Evolutionary conservation across 805 yeast species (phyloP), one percentile per base, ranked within the genome.

Genomic region (Kodamaea kaohsiungensis): DNA sequence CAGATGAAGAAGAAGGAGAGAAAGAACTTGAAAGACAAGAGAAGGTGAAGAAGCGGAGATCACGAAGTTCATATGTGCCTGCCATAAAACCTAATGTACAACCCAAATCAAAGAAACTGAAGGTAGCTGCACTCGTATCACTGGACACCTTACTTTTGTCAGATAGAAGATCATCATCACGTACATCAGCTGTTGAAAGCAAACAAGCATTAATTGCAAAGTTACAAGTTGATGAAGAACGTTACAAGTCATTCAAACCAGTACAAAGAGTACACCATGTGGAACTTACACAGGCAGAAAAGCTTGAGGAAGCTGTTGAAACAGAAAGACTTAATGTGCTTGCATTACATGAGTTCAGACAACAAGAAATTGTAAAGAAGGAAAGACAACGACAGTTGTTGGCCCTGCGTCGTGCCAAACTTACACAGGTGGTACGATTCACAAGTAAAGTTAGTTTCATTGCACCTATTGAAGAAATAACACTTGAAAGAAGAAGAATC

Each of bases 291-390:
- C 88, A 88, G 61, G 91, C 83, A 55, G 90, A 88, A 64, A 74
- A 87, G 42, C 69, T 88, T 46, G 86, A 80, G n/a, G 95, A 91
- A 66, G 98, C 99, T 0, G 75, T 85, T 46, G 88, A 86, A 61
- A 95, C 98, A 0, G 99, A 95, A 69, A 79, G 81, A 65, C 79
- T 81, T 45, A 95, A 95, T 67, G 73, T 84, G 1, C 75, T 83
- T 25, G 88, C 97, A 2, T 74, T 95, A 59, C 84, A 88, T 57
- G 77, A 81, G 62, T 95, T 89, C 65, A 83, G 87, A 61, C 96
- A 92, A 62, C 93, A 89, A 65, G 99, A 95, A 66, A 74, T 87
- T 43, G 86, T 84, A 47, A 86, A 90, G 62, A 91, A 90, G 66
- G 86, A 87, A 66, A 81, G 81, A 52, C 93, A 92, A 64, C 75